phyloP scores from a whole-genome alignment of 225 moss, liverwort and hornwort genomes.

The Climacium dendroides region DNA sequence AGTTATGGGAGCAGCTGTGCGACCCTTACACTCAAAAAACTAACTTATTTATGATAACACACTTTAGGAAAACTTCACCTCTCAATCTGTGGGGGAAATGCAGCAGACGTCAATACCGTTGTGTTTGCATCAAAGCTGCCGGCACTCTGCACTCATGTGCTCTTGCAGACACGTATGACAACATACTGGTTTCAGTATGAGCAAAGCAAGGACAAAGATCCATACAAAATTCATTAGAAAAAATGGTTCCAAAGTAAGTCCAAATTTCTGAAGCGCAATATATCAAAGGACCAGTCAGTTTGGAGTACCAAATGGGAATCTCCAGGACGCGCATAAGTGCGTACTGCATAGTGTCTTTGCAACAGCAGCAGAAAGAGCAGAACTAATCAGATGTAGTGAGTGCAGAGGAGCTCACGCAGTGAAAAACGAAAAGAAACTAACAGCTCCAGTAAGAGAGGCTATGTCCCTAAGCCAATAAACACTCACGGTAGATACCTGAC shows the following conservation, averaged over 20 bases:
- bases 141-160: neutral
- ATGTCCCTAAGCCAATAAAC: neutral
- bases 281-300: neutral
- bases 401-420: neutral
- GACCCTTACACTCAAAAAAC: no score
- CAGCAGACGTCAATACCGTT: neutral
- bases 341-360: neutral
- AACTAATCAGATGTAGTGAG: neutral
- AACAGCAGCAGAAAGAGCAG: neutral
- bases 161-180: neutral
- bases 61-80: neutral
- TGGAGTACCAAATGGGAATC: neutral
- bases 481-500: neutral
- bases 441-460: neutral
- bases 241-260: neutral
- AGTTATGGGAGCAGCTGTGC: neutral
- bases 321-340: neutral
- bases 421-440: neutral
- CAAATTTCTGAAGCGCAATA: no score
- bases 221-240: neutral
- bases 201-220: neutral
- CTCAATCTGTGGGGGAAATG: neutral
- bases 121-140: neutral
- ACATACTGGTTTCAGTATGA: neutral
- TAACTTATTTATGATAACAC: no score